Evolutionary conservation across 257 asterid genomes (phyloP).

Genomic region (Solanum sitiens): DNA sequence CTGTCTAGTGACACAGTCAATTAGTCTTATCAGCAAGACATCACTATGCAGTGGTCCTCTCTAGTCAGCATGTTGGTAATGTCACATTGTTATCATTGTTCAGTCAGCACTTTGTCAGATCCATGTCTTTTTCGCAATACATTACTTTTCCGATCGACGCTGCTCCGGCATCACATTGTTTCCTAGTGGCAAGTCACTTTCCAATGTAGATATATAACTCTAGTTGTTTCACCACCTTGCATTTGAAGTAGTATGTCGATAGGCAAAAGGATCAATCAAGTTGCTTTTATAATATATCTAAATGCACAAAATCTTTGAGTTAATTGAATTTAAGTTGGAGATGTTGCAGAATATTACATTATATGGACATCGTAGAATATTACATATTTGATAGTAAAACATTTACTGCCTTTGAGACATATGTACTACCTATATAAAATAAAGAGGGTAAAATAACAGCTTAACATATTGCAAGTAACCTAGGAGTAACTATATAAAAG

Average conservation of each 20-base stretch:
- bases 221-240: neutral
- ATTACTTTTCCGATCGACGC: neutral
- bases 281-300: neutral
- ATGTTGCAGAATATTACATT: neutral
- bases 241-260: neutral
- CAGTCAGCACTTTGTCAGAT: neutral
- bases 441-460: neutral
- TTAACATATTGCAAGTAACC: neutral
- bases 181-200: neutral
- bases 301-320: neutral
- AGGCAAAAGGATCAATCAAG: neutral
- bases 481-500: neutral
- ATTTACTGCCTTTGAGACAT: neutral
- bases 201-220: neutral
- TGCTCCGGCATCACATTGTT: neutral
- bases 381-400: neutral
- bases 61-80: neutral
- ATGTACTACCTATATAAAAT: neutral
- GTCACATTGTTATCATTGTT: neutral
- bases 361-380: neutral
- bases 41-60: neutral
- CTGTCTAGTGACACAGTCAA: neutral
- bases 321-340: neutral
- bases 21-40: neutral
- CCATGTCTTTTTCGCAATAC: neutral